phyloP scores from a whole-genome alignment of 768 basidiomycete species.

The Hericium rajendrae region DNA sequence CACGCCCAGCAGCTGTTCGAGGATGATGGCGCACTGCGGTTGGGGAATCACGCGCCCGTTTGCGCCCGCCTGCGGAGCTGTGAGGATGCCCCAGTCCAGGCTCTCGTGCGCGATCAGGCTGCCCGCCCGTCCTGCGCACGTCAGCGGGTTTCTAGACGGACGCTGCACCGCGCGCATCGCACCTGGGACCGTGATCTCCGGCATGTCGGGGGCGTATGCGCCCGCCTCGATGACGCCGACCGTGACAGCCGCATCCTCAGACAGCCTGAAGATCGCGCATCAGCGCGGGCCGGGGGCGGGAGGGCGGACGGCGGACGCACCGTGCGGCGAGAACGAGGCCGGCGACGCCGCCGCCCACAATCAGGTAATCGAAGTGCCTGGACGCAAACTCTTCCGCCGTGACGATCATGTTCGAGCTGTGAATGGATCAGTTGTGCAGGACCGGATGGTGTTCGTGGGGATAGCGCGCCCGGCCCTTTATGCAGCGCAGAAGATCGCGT shows the following conservation, averaged over 20 bases:
- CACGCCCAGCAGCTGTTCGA: neutral
- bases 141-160: neutral
- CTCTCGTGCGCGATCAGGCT: neutral
- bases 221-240: neutral
- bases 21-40: neutral
- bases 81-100: neutral
- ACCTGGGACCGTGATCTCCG: neutral
- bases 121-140: neutral
- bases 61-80: neutral
- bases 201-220: neutral
- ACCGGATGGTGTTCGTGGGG: no score
- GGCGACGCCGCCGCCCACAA: neutral
- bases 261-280: neutral
- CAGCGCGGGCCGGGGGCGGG: neutral
- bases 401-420: neutral
- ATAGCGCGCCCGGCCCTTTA: no score
- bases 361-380: neutral
- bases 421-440: no score
- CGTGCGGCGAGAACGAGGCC: neutral
- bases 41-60: neutral
- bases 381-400: neutral
- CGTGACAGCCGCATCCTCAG: neutral
- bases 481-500: no score
- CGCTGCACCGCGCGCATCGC: neutral
- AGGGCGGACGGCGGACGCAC: neutral